Percentiles rank a stretch among this genome's conserved stretches.
phyloP scores from a whole-genome alignment of 2,329 filamentous ascomycete species.

The Sclerotinia trifoliorum region DNA sequence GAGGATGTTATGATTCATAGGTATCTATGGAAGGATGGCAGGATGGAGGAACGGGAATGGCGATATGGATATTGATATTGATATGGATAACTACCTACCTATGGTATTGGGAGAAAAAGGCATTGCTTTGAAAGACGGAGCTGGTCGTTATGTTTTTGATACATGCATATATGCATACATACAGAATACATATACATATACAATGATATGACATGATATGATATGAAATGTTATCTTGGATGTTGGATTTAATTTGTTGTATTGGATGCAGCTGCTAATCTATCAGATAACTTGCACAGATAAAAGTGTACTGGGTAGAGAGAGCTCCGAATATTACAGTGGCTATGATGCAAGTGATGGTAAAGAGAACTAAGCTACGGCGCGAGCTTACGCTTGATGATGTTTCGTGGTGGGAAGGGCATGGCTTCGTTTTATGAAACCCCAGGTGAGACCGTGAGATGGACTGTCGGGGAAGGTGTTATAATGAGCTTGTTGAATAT shows the following conservation, averaged over 20 bases:
- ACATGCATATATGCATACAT: neutral
- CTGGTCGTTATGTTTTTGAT: neutral
- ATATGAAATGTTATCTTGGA: neutral
- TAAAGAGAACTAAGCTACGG: neutral
- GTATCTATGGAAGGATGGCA: neutral
- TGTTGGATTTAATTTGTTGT: neutral
- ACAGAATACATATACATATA: conserved; percentile 5
- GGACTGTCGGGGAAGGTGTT: neutral
- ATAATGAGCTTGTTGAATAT: too few relatives aligned
- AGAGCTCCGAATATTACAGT: neutral
- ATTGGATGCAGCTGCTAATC: neutral
- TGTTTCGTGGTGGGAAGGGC: neutral
- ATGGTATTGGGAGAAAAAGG: neutral
- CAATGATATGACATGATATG: neutral
- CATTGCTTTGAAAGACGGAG: neutral
- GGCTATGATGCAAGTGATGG: neutral
- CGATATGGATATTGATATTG: conserved; percentile 1
- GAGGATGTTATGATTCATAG: neutral
- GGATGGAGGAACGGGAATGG: neutral
- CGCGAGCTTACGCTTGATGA: neutral
- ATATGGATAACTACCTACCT: too few relatives aligned
- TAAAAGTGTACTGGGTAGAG: neutral
- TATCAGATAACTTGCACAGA: neutral
- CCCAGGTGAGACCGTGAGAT: neutral
- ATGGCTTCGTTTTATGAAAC: neutral